Evolutionary conservation across 225 moss, liverwort and hornwort genomes (phyloP).

Genomic region (Bryum argenteum): DNA sequence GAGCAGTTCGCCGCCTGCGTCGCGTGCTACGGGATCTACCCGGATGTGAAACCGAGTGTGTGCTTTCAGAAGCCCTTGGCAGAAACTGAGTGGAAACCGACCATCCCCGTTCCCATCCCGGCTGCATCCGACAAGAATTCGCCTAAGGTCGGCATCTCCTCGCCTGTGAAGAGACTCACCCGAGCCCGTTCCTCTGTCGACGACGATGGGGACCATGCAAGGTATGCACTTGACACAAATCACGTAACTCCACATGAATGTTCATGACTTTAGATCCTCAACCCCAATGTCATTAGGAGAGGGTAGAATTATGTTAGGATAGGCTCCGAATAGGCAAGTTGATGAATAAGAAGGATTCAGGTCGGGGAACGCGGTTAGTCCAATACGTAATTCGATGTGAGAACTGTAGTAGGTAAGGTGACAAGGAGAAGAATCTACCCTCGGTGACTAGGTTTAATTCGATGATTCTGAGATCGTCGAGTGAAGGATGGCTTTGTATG

Average conservation of each 20-base stretch:
- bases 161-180: background rate
- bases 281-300: background rate
- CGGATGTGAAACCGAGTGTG: conserved; percentile 21
- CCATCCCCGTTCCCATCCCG: background rate
- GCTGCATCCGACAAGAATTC: background rate
- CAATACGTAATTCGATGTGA: no score
- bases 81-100: background rate
- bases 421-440: no score
- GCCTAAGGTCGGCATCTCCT: background rate
- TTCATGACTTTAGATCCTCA: background rate
- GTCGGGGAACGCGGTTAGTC: no score
- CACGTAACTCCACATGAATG: no score
- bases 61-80: conserved; percentile 6
- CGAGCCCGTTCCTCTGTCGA: conserved; percentile 3
- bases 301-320: background rate
- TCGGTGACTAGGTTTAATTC: no score
- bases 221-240: conserved; percentile 13
- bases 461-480: no score
- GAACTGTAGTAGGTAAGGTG: no score
- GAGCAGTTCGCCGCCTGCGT: background rate
- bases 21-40: conserved; percentile 13
- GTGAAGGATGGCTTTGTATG: no score
- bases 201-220: conserved; percentile 1
- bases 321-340: no score
- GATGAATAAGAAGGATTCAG: no score